These are phyloP conservation scores for Candolleomyces efflorescens DNA, from an alignment of 768 basidiomycete genomes.

Conservation along the genomic window DNA sequence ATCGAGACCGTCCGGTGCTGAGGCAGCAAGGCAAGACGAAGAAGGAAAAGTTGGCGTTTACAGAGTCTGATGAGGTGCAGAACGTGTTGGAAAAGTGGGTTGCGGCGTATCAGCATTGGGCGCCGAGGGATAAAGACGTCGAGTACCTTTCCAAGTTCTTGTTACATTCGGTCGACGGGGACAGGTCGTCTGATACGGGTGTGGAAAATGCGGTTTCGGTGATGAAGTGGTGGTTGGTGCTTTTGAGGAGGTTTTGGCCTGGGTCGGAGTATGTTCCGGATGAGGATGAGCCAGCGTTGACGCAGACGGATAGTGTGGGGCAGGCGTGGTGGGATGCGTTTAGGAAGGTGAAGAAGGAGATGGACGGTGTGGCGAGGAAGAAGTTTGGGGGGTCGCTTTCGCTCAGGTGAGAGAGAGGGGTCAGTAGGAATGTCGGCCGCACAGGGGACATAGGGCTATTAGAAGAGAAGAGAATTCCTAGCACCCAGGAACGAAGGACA, in stretches of 20 bases:
- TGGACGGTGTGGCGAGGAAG: constrained; percentile 61
- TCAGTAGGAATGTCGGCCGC: too few species aligned
- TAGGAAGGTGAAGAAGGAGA: constrained; percentile 57
- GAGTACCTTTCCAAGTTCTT: constrained; percentile 73
- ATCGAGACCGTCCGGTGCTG: constrained; percentile 45
- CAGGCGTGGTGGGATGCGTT: constrained; percentile 83
- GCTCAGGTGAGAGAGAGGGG: constrained; percentile 48
- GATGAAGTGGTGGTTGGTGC: constrained; percentile 78
- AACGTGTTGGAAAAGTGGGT: constrained; percentile 75
- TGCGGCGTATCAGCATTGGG: constrained; percentile 47
- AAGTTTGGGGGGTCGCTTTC: constrained; percentile 73
- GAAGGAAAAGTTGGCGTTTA: constrained; percentile 53
- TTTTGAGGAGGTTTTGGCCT: constrained; percentile 64
- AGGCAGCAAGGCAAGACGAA: constrained; percentile 55
- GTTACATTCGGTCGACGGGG: constrained; percentile 59
- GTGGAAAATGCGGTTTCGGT: constrained; percentile 67
- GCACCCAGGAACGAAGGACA: too few species aligned
- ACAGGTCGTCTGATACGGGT: constrained; percentile 50
- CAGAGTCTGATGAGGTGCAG: constrained; percentile 70
- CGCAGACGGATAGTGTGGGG: constrained; percentile 44
- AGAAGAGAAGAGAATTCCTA: too few species aligned
- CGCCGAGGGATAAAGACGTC: constrained; percentile 73
- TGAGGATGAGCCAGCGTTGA: constrained; percentile 27
- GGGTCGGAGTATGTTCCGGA: constrained; percentile 43
- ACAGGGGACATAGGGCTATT: too few species aligned